A percentile compares a stretch with the other conserved stretches of the same genome.
Evolutionary conservation across 768 basidiomycete genomes (phyloP).

Genomic region (Lentinula aciculospora): DNA sequence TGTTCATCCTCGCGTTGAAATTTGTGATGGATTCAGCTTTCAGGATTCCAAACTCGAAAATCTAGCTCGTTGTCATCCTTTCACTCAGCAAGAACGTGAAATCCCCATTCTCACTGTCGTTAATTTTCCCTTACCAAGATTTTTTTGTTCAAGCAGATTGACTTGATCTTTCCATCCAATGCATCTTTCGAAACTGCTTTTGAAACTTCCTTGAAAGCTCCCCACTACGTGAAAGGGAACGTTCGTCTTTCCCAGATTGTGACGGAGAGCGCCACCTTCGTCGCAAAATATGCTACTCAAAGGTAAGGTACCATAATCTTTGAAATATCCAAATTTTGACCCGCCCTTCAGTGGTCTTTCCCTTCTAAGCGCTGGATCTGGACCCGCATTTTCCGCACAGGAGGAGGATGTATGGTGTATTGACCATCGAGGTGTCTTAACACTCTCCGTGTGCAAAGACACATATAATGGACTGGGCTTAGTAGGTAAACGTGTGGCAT

Average conservation of each 20-base stretch:
- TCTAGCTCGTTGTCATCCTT: conserved; percentile 39
- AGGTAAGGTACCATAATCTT: conserved; percentile 19
- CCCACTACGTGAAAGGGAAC: conserved; percentile 35
- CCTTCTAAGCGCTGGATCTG: conserved; percentile 26
- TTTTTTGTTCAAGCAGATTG: conserved; percentile 36
- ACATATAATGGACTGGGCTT: conserved; percentile 61
- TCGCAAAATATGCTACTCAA: conserved; percentile 15
- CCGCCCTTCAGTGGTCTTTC: conserved; percentile 26
- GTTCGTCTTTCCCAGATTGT: conserved; percentile 39
- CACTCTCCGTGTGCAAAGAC: conserved; percentile 47
- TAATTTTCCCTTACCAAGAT: background rate
- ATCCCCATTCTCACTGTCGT: background rate
- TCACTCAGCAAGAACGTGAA: conserved; percentile 44
- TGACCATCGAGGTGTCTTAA: conserved; percentile 56
- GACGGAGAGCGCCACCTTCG: conserved; percentile 27
- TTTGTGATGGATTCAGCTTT: conserved; percentile 9
- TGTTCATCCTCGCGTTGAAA: conserved; percentile 18
- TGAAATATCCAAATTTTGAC: background rate
- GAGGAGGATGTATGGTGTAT: conserved; percentile 65
- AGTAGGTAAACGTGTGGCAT: conserved; percentile 49
- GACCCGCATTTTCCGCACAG: conserved; percentile 11
- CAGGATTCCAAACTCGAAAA: conserved; percentile 22
- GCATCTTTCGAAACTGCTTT: conserved; percentile 32
- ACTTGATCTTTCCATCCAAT: conserved; percentile 52
- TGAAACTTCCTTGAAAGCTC: conserved; percentile 27